Base-by-base conservation (phyloP, 1,139 yeast species). In the Yamadazyma oceani region DNA sequence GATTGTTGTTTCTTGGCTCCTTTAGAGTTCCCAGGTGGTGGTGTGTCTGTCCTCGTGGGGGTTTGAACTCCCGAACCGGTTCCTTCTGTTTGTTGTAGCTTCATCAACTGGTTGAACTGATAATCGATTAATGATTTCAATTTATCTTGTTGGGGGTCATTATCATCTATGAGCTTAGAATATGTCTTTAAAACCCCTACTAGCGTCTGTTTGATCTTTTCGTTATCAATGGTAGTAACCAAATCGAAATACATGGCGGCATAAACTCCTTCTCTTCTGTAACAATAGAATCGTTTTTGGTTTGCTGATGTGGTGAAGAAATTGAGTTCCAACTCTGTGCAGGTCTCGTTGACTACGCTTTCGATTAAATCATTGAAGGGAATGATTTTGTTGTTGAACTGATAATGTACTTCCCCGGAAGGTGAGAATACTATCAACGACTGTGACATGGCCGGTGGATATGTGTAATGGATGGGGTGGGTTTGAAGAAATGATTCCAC, bases 321-420 rank as follows among this genome's bases (percentile, higher is more conserved):
- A 44, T 64, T 60, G 5, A 54, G 42, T 32, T 66, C 73, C 37
- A 69, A 53, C 35, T 58, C 66, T 5, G 50, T 50, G 33, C 48
- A 55, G 7, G 68, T 55, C 34, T 68, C 74, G 42, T 67, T 66
- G 31, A 69, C 73, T n/a, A 69, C 49, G 22, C 57, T 48, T 31
- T 60, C 52, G 26, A 71, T 58, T 38, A 66, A 58, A 32, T 67
- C 75, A 48, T 71, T 71, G 53, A 71, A 71, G 1, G 74, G 73
- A 22, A 59, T 54, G 31, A 60, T 53, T 44, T 66, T 69, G 41
- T 45, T 60, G 45, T 69, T 69, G 48, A 47, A 57, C 46, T 63
- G 73, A 49, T 68, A 70, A 35, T 56, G 59, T 5, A 70, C 56
- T 38, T 51, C 54, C 2, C 76, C 76, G 0, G 72, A 64, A 8